These are phyloP conservation scores for Pisolithus thermaeus DNA, from an alignment of 1,284 basidiomycete species.

Conservation along the genomic window DNA sequence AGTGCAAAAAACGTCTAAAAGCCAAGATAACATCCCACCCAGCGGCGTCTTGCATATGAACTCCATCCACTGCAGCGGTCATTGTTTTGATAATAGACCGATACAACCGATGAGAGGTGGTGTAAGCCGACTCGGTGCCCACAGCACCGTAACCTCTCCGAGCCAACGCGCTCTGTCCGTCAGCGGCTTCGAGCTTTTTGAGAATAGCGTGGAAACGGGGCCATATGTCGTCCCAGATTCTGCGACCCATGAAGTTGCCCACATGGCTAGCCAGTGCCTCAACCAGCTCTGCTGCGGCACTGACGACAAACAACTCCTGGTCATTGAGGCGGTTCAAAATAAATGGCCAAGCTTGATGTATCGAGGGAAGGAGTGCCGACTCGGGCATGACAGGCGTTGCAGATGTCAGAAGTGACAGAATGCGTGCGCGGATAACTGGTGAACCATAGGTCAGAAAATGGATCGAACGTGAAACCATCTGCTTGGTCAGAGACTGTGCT, in stretches of 20 bases:
- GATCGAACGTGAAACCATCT: conserved; percentile 81
- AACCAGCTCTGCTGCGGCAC: conserved; percentile 65
- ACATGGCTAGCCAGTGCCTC: conserved; percentile 62
- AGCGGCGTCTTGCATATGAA: conserved; percentile 63
- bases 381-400: conserved; percentile 74
- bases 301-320: conserved; percentile 69
- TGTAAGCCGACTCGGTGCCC: conserved; percentile 67
- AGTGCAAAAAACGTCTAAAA: conserved; percentile 71
- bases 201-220: conserved; percentile 68
- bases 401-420: conserved; percentile 66
- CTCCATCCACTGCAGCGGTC: conserved; percentile 54
- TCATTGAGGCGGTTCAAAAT: conserved; percentile 79
- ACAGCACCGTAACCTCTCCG: conserved; percentile 44
- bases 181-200: conserved; percentile 50
- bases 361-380: conserved; percentile 70
- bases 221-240: conserved; percentile 89
- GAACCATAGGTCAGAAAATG: conserved; percentile 88
- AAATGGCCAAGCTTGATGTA: conserved; percentile 86
- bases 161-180: conserved; percentile 59
- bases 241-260: conserved; percentile 77
- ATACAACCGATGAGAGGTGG: conserved; percentile 73
- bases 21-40: conserved; percentile 74
- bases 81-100: conserved; percentile 68
- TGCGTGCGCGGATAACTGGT: conserved; percentile 74
- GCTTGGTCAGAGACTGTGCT: conserved; percentile 68